Evolutionary conservation across 352 stramenopile species (phyloP).

Genomic region (Phytophthora sp.): DNA sequence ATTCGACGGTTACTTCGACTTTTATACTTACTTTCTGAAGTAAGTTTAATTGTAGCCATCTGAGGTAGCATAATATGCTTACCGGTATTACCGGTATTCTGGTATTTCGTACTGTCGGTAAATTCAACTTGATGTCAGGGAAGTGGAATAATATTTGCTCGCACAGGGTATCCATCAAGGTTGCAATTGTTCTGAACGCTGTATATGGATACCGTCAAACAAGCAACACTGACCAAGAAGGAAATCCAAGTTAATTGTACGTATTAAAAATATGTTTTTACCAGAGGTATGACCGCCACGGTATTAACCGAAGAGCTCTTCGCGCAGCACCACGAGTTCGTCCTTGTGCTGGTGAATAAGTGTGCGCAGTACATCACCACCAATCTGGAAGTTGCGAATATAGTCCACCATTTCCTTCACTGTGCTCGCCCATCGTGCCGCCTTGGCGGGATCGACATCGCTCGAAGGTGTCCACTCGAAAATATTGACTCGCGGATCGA

Average conservation of each 20-base stretch:
- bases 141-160: neutral
- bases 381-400: conserved; percentile 67
- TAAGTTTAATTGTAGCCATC: conserved; percentile 3
- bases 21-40: neutral
- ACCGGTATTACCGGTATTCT: too few species aligned
- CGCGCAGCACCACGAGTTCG: conserved; percentile 58
- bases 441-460: conserved; percentile 9
- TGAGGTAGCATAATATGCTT: too few species aligned
- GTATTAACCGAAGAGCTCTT: conserved; percentile 55
- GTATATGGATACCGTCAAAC: too few species aligned
- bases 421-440: conserved; percentile 44
- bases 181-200: too few species aligned
- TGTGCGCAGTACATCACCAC: conserved; percentile 55
- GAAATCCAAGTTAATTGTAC: too few species aligned
- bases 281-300: neutral
- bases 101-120: too few species aligned
- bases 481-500: conserved; percentile 51
- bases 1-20: conserved; percentile 14
- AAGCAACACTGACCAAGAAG: too few species aligned
- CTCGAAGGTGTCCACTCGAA: conserved; percentile 64
- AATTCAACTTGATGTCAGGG: neutral
- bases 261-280: too few species aligned
- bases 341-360: conserved; percentile 69
- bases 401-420: conserved; percentile 54
- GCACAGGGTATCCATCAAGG: neutral